Conservation (phyloP, 2,329 filamentous ascomycete genomes). For the Pseudopyrenochaeta lycopersici region DNA sequence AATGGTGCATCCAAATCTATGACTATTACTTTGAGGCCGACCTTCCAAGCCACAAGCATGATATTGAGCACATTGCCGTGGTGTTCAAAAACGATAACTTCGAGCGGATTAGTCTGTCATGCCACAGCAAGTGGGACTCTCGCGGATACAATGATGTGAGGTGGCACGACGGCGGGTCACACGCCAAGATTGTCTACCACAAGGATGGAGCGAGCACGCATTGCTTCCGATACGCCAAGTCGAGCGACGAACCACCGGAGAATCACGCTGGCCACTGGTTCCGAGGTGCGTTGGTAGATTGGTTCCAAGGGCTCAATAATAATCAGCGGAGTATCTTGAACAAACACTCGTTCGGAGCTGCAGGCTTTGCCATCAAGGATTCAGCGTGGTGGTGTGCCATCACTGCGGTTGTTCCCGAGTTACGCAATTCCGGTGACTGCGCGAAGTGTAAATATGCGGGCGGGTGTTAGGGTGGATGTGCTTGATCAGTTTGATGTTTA, state of each 20-base stretch:
- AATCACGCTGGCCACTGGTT: background rate
- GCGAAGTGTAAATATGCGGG: background rate
- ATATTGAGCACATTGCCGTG: background rate
- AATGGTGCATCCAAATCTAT: conserved; percentile 1
- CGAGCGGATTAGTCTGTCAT: background rate
- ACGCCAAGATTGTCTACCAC: background rate
- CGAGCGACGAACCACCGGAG: background rate
- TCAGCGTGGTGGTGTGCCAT: background rate
- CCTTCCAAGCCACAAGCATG: background rate
- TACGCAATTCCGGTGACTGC: background rate
- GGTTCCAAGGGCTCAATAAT: background rate
- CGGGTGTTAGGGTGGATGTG: no score
- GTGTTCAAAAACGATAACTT: background rate
- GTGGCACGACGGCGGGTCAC: background rate
- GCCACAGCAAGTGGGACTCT: background rate
- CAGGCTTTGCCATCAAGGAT: background rate
- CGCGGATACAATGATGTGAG: background rate
- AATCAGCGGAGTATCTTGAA: background rate
- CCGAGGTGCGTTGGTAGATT: background rate
- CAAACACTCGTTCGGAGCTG: background rate
- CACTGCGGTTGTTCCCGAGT: background rate
- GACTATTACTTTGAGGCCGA: background rate
- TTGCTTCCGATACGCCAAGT: background rate
- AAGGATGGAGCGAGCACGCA: background rate
- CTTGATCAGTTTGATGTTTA: no score